A percentile compares a stretch with the other conserved stretches of the same genome.
phyloP scores from a whole-genome alignment of 2,329 filamentous ascomycete genomes.

The Leptosphaerulina australis region DNA sequence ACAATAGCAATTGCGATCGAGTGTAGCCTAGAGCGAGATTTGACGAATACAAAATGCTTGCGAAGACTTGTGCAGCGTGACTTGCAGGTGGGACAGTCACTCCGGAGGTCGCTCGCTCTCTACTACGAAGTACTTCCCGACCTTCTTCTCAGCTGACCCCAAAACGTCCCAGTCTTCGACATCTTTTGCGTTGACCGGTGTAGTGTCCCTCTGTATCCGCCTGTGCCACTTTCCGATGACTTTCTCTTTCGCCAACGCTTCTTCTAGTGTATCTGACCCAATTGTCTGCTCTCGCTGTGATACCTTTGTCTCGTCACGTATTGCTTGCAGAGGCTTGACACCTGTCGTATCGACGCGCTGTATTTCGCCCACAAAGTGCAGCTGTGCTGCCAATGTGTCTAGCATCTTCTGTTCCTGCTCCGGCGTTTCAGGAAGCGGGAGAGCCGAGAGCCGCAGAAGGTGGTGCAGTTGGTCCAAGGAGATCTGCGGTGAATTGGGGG shows the following conservation, averaged over 20 bases:
- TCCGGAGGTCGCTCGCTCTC: slow-evolving; percentile 60
- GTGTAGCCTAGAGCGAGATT: too few species aligned
- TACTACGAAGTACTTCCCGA: slow-evolving; percentile 78
- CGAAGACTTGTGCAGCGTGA: too few species aligned
- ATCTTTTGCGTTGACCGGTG: slow-evolving; percentile 49
- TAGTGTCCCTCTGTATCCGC: slow-evolving; percentile 57
- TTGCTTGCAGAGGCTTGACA: slow-evolving; percentile 74
- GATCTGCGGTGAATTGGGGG: slow-evolving; percentile 54
- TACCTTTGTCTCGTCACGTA: slow-evolving; percentile 76
- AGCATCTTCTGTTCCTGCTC: slow-evolving; percentile 75
- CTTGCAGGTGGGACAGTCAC: slow-evolving; percentile 16
- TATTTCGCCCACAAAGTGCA: slow-evolving; percentile 88
- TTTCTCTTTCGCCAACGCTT: slow-evolving; percentile 65
- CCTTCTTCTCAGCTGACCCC: slow-evolving; percentile 67
- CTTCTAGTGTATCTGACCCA: slow-evolving; percentile 61
- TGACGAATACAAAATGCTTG: too few species aligned
- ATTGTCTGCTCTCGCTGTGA: slow-evolving; percentile 65
- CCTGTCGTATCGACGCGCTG: slow-evolving; percentile 77
- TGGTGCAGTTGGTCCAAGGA: slow-evolving; percentile 75
- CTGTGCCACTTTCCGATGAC: slow-evolving; percentile 60
- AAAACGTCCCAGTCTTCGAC: slow-evolving; percentile 74
- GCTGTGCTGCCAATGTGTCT: slow-evolving; percentile 75
- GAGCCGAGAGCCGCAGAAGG: slow-evolving; percentile 85
- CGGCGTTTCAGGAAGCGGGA: slow-evolving; percentile 70
- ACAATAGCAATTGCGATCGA: too few species aligned